phyloP scores from a whole-genome alignment of 176 grass and related monocot genomes.

The Eleusine coracana region DNA sequence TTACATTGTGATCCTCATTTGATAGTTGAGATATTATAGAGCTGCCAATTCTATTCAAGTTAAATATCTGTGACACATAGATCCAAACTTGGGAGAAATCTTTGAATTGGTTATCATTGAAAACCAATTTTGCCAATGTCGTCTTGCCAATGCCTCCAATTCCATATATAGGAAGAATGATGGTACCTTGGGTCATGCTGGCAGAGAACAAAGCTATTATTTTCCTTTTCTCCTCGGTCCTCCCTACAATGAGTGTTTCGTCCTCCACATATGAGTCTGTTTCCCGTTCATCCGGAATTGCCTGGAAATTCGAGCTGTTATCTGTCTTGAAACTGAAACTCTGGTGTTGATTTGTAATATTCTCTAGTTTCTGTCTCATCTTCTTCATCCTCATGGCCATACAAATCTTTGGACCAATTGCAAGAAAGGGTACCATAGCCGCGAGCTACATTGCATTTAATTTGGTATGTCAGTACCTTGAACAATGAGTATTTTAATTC shows the following conservation, averaged over 20 bases:
- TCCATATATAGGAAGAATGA: background rate
- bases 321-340: background rate
- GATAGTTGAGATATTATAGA: constrained; percentile 21
- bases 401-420: too few relatives aligned
- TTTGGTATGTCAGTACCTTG: too few relatives aligned
- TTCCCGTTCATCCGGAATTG: background rate
- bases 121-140: constrained; percentile 21
- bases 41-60: background rate
- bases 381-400: too few relatives aligned
- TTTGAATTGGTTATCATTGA: background rate
- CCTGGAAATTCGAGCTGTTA: background rate
- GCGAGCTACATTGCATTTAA: too few relatives aligned
- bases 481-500: too few relatives aligned
- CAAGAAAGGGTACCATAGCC: too few relatives aligned
- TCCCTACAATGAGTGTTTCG: background rate
- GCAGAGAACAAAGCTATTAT: background rate
- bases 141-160: constrained; percentile 29
- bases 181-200: background rate
- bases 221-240: background rate
- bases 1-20: background rate
- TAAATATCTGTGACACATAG: constrained; percentile 10
- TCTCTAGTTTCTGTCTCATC: background rate
- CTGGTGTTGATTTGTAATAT: background rate
- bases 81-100: background rate
- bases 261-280: background rate